Evolutionary conservation across 495 filamentous ascomycete species (phyloP), one percentile per base, ranked within the genome.

Genomic region (Stereocaulon alpinum): DNA sequence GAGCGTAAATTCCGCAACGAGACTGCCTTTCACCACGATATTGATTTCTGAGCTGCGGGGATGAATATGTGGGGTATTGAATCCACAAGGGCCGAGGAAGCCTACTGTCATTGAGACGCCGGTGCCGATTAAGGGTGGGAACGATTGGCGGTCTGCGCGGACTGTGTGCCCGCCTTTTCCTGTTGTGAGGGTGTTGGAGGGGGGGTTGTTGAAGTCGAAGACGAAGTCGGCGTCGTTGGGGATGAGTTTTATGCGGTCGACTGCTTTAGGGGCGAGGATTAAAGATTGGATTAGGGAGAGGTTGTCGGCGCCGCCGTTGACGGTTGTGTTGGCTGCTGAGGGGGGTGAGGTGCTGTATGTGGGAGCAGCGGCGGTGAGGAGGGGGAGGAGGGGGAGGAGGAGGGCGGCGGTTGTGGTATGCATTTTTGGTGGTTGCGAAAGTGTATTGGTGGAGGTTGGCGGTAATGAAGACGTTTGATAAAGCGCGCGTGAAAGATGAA

Each of bases 321-420:
- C 44, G 4, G 44, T 55, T 4, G 18, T 49, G 22, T 22, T 56
- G 34, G 34, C 34, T 20, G 70, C 76, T 43, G 62, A 64, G 6
- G 77, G 80, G 63, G 77, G 77, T 9, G 69, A 74, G 56, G 76
- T 76, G 24, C 71, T 80, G 50, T 74, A 80, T 15, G 68, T 64
- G 60, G 71, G 69, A 62, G 76, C 68, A 15, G 20, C 76, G 64
- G 68, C 60, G 67, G 69, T 27, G 64, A 66, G 58, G 54, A 59
- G 3, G 58, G 58, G 14, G 51, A 61, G 40, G 51, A 55, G 40
- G 60, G 65, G 44, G 67, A 70, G 57, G 64, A 61, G 41, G 64
- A 63, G 44, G 65, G 55, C 56, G 61, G 55, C 50, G 64, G 58
- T 54, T n/a, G 51, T 18, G 2, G 30, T 20, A 30, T 32, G 30